Percentiles rank a stretch among this genome's conserved stretches.
Evolutionary conservation across 140 eudicot species (phyloP).

Genomic region (Anethum foeniculum): DNA sequence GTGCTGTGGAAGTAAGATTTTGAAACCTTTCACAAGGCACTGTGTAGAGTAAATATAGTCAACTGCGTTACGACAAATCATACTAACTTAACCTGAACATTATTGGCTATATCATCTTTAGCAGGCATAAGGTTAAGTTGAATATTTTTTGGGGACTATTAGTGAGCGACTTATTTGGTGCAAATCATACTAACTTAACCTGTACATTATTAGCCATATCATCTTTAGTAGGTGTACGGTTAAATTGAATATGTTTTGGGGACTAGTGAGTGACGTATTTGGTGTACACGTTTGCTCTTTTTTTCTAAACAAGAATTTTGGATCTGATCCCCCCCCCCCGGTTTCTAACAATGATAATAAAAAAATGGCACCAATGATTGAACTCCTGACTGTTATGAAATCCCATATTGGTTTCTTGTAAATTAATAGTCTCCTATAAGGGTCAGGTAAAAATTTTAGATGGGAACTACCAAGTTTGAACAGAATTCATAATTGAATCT

Average conservation of each 20-base stretch:
- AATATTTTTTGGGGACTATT: not conserved
- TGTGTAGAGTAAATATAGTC: slow-evolving; percentile 47
- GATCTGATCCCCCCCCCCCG: no score
- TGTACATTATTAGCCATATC: no score
- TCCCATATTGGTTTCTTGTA: not conserved
- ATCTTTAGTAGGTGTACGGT: no score
- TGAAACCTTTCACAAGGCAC: slow-evolving; percentile 49
- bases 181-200: no score
- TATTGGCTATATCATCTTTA: not conserved
- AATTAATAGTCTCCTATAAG: not conserved
- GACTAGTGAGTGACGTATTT: no score
- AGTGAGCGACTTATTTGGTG: not conserved
- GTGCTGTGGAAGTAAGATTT: slow-evolving; percentile 37
- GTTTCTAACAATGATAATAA: not conserved
- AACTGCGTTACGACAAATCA: not conserved
- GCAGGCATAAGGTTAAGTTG: not conserved
- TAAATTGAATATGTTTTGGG: no score
- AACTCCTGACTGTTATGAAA: not conserved
- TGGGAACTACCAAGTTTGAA: not conserved
- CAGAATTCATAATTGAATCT: not conserved
- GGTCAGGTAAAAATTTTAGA: not conserved
- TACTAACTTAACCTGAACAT: not conserved
- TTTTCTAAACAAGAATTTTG: no score
- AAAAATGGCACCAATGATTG: not conserved
- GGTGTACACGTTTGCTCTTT: not conserved